Conservation (phyloP, 1,284 basidiomycete genomes). For the Microbotryum intermedium region DNA sequence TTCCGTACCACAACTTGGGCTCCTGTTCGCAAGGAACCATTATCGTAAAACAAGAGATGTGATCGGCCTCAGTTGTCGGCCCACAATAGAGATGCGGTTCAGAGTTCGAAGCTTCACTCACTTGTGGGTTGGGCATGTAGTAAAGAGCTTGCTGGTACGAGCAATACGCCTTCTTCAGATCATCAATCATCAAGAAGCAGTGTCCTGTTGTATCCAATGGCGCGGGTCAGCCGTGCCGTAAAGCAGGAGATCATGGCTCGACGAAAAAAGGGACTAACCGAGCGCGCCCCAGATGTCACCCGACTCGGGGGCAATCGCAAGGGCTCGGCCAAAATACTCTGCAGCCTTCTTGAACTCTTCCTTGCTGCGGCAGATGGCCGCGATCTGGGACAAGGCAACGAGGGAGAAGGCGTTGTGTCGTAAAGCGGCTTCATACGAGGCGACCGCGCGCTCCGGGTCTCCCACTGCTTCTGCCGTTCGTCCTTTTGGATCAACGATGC, state of each 20-base stretch:
- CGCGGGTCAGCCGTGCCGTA: background rate
- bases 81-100: background rate
- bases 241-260: background rate
- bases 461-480: conserved; percentile 26
- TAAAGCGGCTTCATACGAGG: conserved; percentile 82
- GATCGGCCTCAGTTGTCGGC: background rate
- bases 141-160: conserved; percentile 98
- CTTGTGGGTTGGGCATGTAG: conserved; percentile 89
- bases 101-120: conserved; percentile 33
- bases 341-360: conserved; percentile 44
- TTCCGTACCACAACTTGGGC: conserved; percentile 98
- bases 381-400: conserved; percentile 78
- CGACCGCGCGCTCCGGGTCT: conserved; percentile 72
- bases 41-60: background rate
- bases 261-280: conserved; percentile 11
- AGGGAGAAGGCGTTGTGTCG: conserved; percentile 84
- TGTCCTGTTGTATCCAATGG: conserved; percentile 49
- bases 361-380: conserved; percentile 51
- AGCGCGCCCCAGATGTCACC: conserved; percentile 35
- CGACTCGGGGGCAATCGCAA: conserved; percentile 27
- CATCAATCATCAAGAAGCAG: conserved; percentile 98
- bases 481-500: background rate
- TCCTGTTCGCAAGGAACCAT: conserved; percentile 54
- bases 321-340: conserved; percentile 33
- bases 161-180: conserved; percentile 95